Evolutionary conservation across 305 asterid genomes (phyloP).

Genomic region (Solanum hybrid): DNA sequence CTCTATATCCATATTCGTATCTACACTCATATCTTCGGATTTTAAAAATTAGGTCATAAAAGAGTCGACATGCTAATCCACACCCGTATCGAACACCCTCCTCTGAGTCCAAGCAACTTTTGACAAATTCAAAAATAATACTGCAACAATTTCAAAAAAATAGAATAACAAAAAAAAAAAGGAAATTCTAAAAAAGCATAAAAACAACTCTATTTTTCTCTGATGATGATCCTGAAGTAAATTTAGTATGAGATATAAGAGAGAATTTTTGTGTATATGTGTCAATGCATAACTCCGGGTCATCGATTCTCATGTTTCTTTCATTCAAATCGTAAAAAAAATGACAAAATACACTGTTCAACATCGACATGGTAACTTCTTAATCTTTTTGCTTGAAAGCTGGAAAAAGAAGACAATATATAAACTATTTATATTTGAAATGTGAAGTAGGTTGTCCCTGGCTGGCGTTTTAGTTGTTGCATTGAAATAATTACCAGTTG

Average conservation of each 20-base stretch:
- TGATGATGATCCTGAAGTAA: background rate
- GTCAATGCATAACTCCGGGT: background rate
- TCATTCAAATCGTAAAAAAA: background rate
- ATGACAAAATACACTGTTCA: background rate
- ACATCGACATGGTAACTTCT: background rate
- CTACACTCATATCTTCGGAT: background rate
- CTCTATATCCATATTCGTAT: background rate
- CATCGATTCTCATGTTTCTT: background rate
- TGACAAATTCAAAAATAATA: background rate
- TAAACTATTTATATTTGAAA: background rate
- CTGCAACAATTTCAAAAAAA: background rate
- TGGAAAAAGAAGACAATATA: background rate
- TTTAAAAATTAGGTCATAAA: background rate
- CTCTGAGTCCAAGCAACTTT: background rate
- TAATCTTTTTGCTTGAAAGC: background rate
- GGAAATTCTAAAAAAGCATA: background rate
- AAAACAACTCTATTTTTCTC: background rate
- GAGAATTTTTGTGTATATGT: background rate
- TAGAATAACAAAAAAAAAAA: too few species aligned
- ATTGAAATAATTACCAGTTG: background rate
- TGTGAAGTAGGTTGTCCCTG: background rate
- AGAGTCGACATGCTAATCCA: background rate
- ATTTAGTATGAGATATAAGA: too few species aligned
- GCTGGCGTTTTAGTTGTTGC: background rate
- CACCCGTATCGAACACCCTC: background rate